phyloP scores from a whole-genome alignment of 768 basidiomycete species.

The Kwoniella bestiolae region DNA sequence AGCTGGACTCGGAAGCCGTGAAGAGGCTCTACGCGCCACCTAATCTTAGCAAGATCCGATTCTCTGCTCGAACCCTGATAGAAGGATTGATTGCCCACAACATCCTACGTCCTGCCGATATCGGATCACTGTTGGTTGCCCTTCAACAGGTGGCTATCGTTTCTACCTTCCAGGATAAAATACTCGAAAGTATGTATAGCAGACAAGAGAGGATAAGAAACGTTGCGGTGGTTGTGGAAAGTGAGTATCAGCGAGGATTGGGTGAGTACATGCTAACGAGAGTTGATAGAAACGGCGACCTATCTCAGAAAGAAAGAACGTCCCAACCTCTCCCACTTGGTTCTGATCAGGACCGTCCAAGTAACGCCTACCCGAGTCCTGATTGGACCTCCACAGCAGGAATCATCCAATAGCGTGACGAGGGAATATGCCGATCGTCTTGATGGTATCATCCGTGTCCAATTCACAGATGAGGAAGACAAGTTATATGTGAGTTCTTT shows the following conservation, averaged over 20 bases:
- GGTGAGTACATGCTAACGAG: conserved; percentile 1
- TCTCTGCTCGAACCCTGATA: conserved; percentile 46
- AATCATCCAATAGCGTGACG: conserved; percentile 54
- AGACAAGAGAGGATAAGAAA: conserved; percentile 46
- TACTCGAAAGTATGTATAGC: conserved; percentile 48
- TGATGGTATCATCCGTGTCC: conserved; percentile 50
- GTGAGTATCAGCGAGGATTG: conserved; percentile 29
- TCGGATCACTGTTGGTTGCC: conserved; percentile 19
- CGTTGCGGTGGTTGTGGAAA: conserved; percentile 33
- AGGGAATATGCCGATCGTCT: conserved; percentile 39
- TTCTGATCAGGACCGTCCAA: conserved; percentile 43
- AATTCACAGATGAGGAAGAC: conserved; percentile 56
- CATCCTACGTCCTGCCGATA: conserved; percentile 42
- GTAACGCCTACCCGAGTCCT: conserved; percentile 54
- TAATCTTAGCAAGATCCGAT: conserved; percentile 30
- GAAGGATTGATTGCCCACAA: conserved; percentile 54
- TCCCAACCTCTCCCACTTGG: conserved; percentile 31
- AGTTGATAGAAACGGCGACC: conserved; percentile 28
- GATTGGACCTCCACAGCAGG: conserved; percentile 50
- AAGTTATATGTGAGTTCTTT: conserved; percentile 39
- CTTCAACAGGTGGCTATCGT: conserved; percentile 29
- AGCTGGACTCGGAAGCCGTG: conserved; percentile 14
- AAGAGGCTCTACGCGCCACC: conserved; percentile 22
- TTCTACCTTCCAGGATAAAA: conserved; percentile 35
- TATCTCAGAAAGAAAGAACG: conserved; percentile 30